phyloP scores from a whole-genome alignment of 345 rosid species.

The Acer saccharum region DNA sequence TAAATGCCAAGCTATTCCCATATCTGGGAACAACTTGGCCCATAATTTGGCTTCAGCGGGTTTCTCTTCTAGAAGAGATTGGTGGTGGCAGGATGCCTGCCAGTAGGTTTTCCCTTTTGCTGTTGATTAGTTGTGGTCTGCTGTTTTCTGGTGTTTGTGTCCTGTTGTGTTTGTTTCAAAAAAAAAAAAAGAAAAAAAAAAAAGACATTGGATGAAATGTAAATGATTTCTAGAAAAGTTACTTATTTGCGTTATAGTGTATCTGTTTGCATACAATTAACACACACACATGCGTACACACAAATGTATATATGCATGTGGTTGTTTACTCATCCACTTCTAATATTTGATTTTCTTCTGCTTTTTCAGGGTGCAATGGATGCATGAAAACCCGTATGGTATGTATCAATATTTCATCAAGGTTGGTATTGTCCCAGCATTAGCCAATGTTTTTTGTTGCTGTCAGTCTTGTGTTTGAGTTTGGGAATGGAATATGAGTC shows the following conservation, averaged over 20 bases:
- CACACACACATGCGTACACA: background rate
- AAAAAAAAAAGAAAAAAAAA: no score
- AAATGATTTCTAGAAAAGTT: background rate
- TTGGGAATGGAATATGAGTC: background rate
- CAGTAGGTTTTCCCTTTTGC: no score
- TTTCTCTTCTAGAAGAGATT: no score
- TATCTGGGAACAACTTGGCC: no score
- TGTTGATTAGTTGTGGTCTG: no score
- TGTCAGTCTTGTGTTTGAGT: slow-evolving; percentile 11
- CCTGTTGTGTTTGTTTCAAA: no score
- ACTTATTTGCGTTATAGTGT: background rate
- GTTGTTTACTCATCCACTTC: background rate
- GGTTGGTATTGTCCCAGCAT: slow-evolving; percentile 37
- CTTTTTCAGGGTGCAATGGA: slow-evolving; percentile 64
- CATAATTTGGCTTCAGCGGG: no score
- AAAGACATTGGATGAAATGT: background rate
- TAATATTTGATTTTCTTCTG: slow-evolving; percentile 18
- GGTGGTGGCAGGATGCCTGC: no score
- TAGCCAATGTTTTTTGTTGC: background rate
- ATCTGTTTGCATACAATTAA: background rate
- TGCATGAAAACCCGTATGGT: slow-evolving; percentile 47
- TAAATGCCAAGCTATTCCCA: no score
- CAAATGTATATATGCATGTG: background rate
- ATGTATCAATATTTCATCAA: slow-evolving; percentile 76
- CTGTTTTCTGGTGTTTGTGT: no score